Percentiles rank a stretch among this genome's conserved stretches.
These are phyloP conservation scores for Fusarium drepaniforme DNA, from an alignment of 2,329 filamentous ascomycete species.

Conservation along the genomic window DNA sequence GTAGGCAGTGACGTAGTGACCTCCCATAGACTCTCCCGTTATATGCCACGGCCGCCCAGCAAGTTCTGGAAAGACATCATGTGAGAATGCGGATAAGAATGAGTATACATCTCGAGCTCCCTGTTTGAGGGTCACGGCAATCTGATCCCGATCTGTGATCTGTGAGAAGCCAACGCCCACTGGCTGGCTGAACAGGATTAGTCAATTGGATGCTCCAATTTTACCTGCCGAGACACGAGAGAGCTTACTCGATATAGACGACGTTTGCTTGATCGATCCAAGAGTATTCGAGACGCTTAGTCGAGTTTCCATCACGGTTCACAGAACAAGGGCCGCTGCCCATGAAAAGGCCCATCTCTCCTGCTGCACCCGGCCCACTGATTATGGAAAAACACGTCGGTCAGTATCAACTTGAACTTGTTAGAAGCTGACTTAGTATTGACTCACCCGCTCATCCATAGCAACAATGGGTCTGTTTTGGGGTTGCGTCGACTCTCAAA, in stretches of 20 bases:
- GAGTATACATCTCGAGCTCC: constrained; percentile 26
- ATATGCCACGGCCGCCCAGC: constrained; percentile 29
- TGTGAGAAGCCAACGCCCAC: constrained; percentile 33
- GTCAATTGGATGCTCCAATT: background rate
- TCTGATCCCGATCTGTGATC: constrained; percentile 26
- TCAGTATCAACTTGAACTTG: background rate
- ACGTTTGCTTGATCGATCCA: constrained; percentile 35
- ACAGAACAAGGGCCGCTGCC: constrained; percentile 31
- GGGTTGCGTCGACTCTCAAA: constrained; percentile 30
- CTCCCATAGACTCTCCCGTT: constrained; percentile 35
- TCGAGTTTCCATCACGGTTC: constrained; percentile 27
- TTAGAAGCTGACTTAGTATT: background rate
- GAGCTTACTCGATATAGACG: constrained; percentile 26
- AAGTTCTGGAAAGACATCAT: constrained; percentile 23
- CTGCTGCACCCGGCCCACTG: constrained; percentile 14
- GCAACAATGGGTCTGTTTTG: constrained; percentile 23
- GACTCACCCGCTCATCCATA: constrained; percentile 38
- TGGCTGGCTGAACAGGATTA: constrained; percentile 14
- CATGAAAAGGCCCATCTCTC: constrained; percentile 31
- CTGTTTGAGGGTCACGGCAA: constrained; percentile 22
- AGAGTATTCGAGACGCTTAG: constrained; percentile 15
- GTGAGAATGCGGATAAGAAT: constrained; percentile 16
- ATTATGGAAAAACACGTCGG: background rate
- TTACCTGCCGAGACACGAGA: background rate
- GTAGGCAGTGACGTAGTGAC: constrained; percentile 33